These are phyloP conservation scores for Trypanosoma theileri DNA, from an alignment of 208 protist species.

Conservation along the genomic window DNA sequence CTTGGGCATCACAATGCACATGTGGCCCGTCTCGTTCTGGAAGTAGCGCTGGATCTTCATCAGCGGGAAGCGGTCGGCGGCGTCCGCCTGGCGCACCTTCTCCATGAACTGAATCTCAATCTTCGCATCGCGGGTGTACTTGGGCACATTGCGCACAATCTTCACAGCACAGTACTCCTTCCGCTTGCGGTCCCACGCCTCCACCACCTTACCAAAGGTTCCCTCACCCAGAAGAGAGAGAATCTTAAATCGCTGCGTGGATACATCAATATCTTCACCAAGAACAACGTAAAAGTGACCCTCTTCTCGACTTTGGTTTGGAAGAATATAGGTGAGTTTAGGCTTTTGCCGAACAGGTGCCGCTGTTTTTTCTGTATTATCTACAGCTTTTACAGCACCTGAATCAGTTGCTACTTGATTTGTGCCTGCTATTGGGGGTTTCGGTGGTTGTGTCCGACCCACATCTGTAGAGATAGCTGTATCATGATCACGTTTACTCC, in stretches of 20 bases:
- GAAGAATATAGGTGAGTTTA: slow-evolving; percentile 83
- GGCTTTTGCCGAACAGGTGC: slow-evolving; percentile 45
- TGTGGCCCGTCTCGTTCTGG: slow-evolving; percentile 74
- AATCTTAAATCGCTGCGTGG: slow-evolving; percentile 86
- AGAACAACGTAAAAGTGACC: slow-evolving; percentile 91
- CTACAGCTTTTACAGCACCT: slow-evolving; percentile 1
- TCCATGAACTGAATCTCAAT: slow-evolving; percentile 90
- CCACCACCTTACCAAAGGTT: slow-evolving; percentile 89
- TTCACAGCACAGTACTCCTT: slow-evolving; percentile 89
- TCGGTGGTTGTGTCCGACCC: neutral
- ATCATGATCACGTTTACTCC: slow-evolving; percentile 80
- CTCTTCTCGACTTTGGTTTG: slow-evolving; percentile 86
- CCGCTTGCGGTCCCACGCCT: slow-evolving; percentile 86
- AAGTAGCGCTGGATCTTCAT: slow-evolving; percentile 86
- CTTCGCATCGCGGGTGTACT: slow-evolving; percentile 87
- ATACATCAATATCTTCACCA: slow-evolving; percentile 88
- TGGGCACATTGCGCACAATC: slow-evolving; percentile 81
- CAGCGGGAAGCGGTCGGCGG: slow-evolving; percentile 63
- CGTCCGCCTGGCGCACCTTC: slow-evolving; percentile 64
- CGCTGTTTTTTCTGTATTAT: slow-evolving; percentile 4
- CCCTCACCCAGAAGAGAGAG: slow-evolving; percentile 87
- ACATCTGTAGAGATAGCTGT: slow-evolving; percentile 57
- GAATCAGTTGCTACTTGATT: neutral
- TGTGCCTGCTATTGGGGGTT: neutral
- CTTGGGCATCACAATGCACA: slow-evolving; percentile 81